Evolutionary conservation across 768 basidiomycete species (phyloP).

Genomic region (Lactarius trivialis): DNA sequence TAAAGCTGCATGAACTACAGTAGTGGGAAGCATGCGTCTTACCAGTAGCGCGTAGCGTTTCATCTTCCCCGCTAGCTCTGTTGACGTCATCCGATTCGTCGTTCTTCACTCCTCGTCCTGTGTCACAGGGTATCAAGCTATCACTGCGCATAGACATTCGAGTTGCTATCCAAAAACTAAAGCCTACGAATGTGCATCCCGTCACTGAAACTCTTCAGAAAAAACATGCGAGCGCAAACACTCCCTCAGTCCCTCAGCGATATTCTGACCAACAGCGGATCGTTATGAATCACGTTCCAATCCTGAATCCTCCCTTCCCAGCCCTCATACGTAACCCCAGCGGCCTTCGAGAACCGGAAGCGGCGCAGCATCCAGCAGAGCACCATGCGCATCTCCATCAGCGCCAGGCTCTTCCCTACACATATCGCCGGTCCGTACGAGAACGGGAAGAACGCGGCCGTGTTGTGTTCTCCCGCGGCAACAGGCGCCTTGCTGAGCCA

Average conservation of each 20-base stretch:
- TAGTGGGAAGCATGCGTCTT: background rate
- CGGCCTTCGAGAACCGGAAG: conserved; percentile 28
- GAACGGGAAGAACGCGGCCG: conserved; percentile 38
- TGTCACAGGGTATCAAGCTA: background rate
- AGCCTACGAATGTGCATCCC: background rate
- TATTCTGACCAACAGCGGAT: background rate
- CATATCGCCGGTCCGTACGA: conserved; percentile 39
- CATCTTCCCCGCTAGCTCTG: background rate
- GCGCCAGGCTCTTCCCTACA: conserved; percentile 39
- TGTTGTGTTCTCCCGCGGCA: conserved; percentile 25
- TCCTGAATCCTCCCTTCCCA: conserved; percentile 14
- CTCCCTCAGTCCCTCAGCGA: conserved; percentile 9
- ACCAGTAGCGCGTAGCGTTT: background rate
- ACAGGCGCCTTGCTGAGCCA: conserved; percentile 8
- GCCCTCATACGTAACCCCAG: background rate
- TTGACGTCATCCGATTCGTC: background rate
- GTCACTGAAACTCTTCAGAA: background rate
- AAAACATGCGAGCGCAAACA: background rate
- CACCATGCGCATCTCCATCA: conserved; percentile 37
- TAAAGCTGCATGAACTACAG: background rate
- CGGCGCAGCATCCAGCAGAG: conserved; percentile 33
- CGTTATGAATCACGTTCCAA: conserved; percentile 15
- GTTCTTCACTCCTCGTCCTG: background rate
- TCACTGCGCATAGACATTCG: background rate
- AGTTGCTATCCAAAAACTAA: background rate